These are phyloP conservation scores for Cyanidium caldarium DNA, from an alignment of 23 red algal genomes.

Conservation along the genomic window DNA sequence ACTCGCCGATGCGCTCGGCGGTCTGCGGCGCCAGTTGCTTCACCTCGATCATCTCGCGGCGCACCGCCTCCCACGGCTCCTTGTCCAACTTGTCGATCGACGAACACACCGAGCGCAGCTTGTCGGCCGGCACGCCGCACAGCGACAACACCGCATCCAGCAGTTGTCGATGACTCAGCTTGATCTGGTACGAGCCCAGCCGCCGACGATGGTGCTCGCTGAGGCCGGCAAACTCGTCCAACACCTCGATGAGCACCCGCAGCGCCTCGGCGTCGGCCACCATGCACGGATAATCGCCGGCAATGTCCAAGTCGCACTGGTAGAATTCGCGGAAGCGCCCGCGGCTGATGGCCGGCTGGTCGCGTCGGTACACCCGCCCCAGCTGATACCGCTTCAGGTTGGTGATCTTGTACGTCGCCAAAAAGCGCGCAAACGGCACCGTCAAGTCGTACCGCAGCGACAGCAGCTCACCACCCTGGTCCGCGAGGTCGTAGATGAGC, in stretches of 20 bases:
- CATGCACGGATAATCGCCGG: slow-evolving; percentile 72
- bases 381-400: slow-evolving; percentile 95
- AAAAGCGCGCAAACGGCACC: slow-evolving; percentile 84
- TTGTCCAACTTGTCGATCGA: slow-evolving; percentile 98
- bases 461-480: slow-evolving; percentile 82
- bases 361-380: slow-evolving; percentile 79
- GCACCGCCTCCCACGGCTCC: slow-evolving; percentile 49
- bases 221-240: slow-evolving; percentile 41
- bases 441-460: slow-evolving; percentile 90
- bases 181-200: slow-evolving; percentile 60
- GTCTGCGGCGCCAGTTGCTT: slow-evolving; percentile 45
- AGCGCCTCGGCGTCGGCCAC: slow-evolving; percentile 68
- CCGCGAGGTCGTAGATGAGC: slow-evolving; percentile 94
- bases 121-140: slow-evolving; percentile 76
- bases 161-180: slow-evolving; percentile 61
- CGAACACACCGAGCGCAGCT: slow-evolving; percentile 69
- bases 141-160: slow-evolving; percentile 68
- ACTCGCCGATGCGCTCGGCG: slow-evolving; percentile 54
- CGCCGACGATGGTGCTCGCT: slow-evolving; percentile 32
- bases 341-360: slow-evolving; percentile 81
- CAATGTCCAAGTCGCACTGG: slow-evolving; percentile 99
- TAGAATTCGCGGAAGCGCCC: slow-evolving; percentile 97
- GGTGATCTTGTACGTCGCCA: slow-evolving; percentile 71
- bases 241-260: slow-evolving; percentile 80
- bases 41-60: slow-evolving; percentile 71